Base-by-base conservation (phyloP, 176 grass and related monocot genomes). In the Pontederia paniculata region DNA sequence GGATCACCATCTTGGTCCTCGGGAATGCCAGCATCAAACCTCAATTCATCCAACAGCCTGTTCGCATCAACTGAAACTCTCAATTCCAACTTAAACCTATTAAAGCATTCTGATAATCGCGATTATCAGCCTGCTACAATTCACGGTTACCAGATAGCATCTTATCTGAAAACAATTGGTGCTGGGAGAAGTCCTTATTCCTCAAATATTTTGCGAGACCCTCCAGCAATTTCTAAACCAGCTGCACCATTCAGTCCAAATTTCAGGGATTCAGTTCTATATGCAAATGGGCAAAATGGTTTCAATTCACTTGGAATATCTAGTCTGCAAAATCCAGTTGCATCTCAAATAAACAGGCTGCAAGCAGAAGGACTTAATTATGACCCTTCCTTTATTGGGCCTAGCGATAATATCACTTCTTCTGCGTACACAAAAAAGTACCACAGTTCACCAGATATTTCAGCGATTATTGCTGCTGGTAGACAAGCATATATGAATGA, bases 51-150 rank as follows among this genome's bases (percentile, higher is more conserved):
- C 73, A 84, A 61, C 17, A 76, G 63, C 70, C 45, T 85, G 60
- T 64, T 80, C 18, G 78, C 84, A 65, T 66, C 72, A 48, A 74
- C 46, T 67, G 61, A 76, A 58, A 84, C 74, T 50, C 44, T 70
- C 22, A 70, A 80, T 74, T 80, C 80, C 17, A 93, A 82, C 70
- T 85, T 73, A 42, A 63, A 57, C 76, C 13, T 62, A 18, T 62
- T 72, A 31, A 70, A 73, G 52, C 82, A 82, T 73, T 78, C 80
- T 21, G 78, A 84, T 50, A 93, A 58, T 58, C 78, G 85, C 53
- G 89, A 84, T 70, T 93, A 99, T 62, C 94, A 99, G 45, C 87
- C 94, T 45, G 87, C 83, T 5, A 99, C 94, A 45, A 83, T 99
- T 77, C 94, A 99, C 55, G 94, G 94, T 10, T 99, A 91, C 60